Evolutionary conservation across 331 rosid genomes (phyloP).

Genomic region (Prunus yedoensis): DNA sequence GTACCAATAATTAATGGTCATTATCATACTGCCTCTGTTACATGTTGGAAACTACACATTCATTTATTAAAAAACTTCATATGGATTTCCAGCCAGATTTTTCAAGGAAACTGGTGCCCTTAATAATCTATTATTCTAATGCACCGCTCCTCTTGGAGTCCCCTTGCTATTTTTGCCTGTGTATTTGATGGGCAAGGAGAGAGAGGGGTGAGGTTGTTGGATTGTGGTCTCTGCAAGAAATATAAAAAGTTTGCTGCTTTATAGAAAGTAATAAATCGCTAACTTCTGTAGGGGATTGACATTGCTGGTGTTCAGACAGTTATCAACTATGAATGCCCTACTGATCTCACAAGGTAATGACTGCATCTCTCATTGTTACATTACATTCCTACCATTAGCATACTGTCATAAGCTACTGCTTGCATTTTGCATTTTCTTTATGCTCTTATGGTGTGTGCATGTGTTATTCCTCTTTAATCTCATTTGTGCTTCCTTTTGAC

Average conservation of each 20-base stretch:
- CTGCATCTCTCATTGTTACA: neutral
- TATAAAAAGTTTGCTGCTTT: neutral
- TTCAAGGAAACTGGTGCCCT: neutral
- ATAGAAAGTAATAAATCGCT: neutral
- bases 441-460: neutral
- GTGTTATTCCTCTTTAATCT: neutral
- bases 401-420: neutral
- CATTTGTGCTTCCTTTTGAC: neutral
- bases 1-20: too few relatives aligned
- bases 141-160: neutral
- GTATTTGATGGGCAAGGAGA: neutral
- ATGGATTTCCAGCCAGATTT: neutral
- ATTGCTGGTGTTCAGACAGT: slow-evolving; percentile 90
- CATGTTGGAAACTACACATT: too few relatives aligned
- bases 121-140: neutral
- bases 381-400: neutral
- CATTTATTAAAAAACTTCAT: neutral
- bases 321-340: slow-evolving; percentile 92
- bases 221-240: neutral
- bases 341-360: slow-evolving; percentile 78
- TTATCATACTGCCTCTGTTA: too few relatives aligned
- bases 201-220: neutral
- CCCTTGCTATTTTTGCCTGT: neutral
- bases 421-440: neutral
- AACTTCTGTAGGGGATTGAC: slow-evolving; percentile 73